These are phyloP conservation scores for Macrotyloma uniflorum DNA, from an alignment of 306 rosid species.

Conservation along the genomic window DNA sequence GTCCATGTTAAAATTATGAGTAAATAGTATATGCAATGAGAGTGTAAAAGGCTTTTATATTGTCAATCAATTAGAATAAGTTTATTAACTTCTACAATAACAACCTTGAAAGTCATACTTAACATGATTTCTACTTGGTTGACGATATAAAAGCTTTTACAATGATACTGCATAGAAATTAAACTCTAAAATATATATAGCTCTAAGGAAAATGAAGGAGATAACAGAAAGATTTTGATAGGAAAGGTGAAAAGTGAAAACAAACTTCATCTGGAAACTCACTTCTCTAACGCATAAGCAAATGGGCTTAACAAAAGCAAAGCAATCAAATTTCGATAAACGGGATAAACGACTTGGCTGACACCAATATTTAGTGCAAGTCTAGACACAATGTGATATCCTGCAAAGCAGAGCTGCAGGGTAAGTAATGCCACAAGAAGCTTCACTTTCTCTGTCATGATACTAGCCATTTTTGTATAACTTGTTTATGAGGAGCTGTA, in stretches of 20 bases:
- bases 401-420: slow-evolving; percentile 73
- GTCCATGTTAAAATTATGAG: slow-evolving; percentile 8
- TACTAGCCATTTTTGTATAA: slow-evolving; percentile 41
- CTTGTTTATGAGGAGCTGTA: slow-evolving; percentile 20
- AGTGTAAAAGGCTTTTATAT: neutral
- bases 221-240: slow-evolving; percentile 3
- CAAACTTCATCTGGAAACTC: slow-evolving; percentile 35
- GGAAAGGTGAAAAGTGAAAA: neutral
- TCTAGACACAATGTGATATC: slow-evolving; percentile 78
- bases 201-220: neutral
- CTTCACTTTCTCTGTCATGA: slow-evolving; percentile 57
- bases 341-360: slow-evolving; percentile 69
- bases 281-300: slow-evolving; percentile 73
- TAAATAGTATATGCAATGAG: neutral
- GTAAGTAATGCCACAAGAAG: slow-evolving; percentile 59
- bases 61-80: neutral
- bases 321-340: slow-evolving; percentile 70
- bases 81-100: neutral
- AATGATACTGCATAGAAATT: neutral
- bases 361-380: slow-evolving; percentile 78
- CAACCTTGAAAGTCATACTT: neutral
- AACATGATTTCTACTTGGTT: neutral
- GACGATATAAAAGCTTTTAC: neutral
- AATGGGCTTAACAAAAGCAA: slow-evolving; percentile 58
- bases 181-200: neutral